Evolutionary conservation across 257 asterid species (phyloP).

Genomic region (Solanum etuberosum): DNA sequence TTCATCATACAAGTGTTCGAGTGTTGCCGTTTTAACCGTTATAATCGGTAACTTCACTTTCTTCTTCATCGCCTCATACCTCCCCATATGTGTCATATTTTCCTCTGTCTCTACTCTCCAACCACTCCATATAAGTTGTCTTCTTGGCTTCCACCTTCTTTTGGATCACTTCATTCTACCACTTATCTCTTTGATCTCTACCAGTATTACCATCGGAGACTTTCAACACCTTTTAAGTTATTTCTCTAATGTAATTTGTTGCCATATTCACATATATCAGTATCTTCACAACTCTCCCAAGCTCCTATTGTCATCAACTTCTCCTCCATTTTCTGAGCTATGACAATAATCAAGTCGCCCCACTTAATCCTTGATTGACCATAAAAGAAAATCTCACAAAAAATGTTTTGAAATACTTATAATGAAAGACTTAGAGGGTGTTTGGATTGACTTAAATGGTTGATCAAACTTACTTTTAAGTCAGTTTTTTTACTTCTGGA

Average conservation of each 20-base stretch:
- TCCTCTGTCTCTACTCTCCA: neutral
- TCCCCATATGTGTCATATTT: neutral
- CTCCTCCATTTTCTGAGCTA: too few relatives aligned
- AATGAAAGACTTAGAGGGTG: neutral
- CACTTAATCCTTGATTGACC: too few relatives aligned
- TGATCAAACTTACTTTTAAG: too few relatives aligned
- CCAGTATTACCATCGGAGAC: rapidly evolving
- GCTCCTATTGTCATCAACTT: too few relatives aligned
- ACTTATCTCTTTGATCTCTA: neutral
- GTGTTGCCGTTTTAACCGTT: neutral
- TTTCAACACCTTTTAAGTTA: neutral
- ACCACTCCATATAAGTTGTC: neutral
- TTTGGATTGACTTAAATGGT: too few relatives aligned
- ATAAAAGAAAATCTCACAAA: too few relatives aligned
- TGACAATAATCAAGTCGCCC: too few relatives aligned
- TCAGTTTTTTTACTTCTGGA: too few relatives aligned
- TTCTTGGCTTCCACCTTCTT: rapidly evolving
- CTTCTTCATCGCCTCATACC: neutral
- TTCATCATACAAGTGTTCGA: neutral
- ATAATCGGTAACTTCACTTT: neutral
- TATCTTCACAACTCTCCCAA: too few relatives aligned
- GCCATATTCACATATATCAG: too few relatives aligned
- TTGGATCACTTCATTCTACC: neutral
- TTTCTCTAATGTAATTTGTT: too few relatives aligned
- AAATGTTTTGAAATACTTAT: neutral